Evolutionary conservation across 2,329 filamentous ascomycete species (phyloP), one percentile per base, ranked within the genome.

Genomic region (Pseudogymnoascus sp.): DNA sequence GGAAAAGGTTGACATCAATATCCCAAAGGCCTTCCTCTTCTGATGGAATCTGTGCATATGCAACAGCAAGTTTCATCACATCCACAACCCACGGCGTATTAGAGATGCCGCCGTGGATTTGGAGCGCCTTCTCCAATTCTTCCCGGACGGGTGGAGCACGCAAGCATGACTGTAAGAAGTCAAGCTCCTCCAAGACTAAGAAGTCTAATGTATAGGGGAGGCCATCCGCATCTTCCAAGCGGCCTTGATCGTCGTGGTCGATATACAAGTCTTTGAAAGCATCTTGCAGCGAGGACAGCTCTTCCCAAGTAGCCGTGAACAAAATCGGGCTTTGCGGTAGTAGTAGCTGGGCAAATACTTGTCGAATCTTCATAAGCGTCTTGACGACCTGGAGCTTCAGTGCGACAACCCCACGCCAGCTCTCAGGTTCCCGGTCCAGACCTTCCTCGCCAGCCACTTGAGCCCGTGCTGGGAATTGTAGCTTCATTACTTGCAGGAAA

Each of bases 11-110:
- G 67, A 95, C 89, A 73, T 99, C 94, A 65, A 97, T 91, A 68
- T 97, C 91, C 94, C 94, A 99, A 8, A 99, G 77, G 6, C 90
- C 91, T 75, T 97, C 91, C 71, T 97, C 94, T 73, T 99, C 94
- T 29, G 85, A 86, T 1, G 89, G 92, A 68, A 99, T 95, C 66
- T 93, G 90, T 10, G 92, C 88, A 74, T 96, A 97, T 1, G 86
- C 85, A 17, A 92, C 85, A 8, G 92, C 84, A 66, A 97, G 82
- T 72, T 88, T 89, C 84, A 97, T 89, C 17, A 97, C 85, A 69
- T 96, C 89, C 35, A 89, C 81, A 66, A 97, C 82, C 93, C 93
- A 97, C 6, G 85, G 84, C 1, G 87, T 86, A 8, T 84, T 81
- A 62, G 84, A 81, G 2, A 84, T 82, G 29, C 79, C 79, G 58